Conservation (phyloP, 768 basidiomycete species). For the Podaxis pistillaris region DNA sequence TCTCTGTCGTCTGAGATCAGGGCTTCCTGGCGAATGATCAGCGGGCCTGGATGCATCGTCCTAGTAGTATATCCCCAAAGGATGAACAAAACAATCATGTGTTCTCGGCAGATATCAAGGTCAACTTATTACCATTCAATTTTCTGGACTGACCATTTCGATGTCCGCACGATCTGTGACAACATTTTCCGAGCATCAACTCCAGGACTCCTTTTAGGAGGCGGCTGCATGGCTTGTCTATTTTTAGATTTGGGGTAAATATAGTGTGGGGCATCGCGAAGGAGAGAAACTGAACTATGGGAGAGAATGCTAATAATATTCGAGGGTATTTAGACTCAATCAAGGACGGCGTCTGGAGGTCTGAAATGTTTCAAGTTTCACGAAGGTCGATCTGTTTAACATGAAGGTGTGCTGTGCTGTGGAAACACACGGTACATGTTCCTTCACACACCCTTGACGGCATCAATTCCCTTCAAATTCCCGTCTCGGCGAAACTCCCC, state of each 20-base stretch:
- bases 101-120: neutral
- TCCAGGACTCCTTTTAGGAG: neutral
- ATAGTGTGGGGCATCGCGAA: neutral
- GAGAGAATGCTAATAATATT: neutral
- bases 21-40: neutral
- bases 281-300: neutral
- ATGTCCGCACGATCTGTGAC: neutral
- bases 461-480: neutral
- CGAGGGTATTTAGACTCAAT: neutral
- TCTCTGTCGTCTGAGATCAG: neutral
- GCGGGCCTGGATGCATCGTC: neutral
- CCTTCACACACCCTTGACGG: neutral
- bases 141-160: neutral
- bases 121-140: neutral
- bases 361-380: neutral
- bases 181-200: slow-evolving; percentile 7
- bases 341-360: neutral
- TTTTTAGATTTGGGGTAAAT: neutral
- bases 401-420: neutral
- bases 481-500: neutral
- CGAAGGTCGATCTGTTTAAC: neutral
- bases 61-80: neutral
- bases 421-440: neutral
- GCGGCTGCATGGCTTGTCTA: neutral
- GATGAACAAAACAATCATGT: neutral